Evolutionary conservation across 2,329 filamentous ascomycete genomes (phyloP), one percentile per base, ranked within the genome.

Genomic region (Cytospora chrysosperma): DNA sequence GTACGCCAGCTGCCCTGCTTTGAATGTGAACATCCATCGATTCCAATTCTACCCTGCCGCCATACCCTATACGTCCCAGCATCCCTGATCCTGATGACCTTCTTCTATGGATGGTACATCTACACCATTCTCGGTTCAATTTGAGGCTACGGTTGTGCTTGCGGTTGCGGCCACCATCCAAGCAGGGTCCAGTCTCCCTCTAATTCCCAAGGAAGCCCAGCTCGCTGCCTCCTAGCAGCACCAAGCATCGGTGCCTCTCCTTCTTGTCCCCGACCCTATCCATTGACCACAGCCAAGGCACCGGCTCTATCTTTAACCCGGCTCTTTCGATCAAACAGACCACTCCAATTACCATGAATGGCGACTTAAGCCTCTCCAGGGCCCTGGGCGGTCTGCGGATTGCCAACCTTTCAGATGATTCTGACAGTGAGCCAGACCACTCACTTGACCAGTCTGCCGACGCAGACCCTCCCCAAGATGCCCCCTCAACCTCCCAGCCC

Each of bases 381-480:
- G 92, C 92, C 73, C 85, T 98, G 73, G 95, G 95, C 73, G 94
- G 94, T 72, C 82, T 99, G 77, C 92, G 94, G 76, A 98, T 99
- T 76, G 94, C 95, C 72, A 99, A 98, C 77, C 94, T 66, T 17
- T 66, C 94, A 61, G 93, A 97, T 79, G 88, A 95, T 78, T 83
- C 85, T 68, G 76, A 74, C 49, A 59, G 49, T 28, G 64, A 66
- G 52, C 72, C 73, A 43, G 74, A 70, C 64, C 68, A 74, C 61
- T 69, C 75, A 34, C 70, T 67, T 61, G 72, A 76, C 51, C 56
- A 65, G 57, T 68, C 70, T 51, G 64, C 71, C 63, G 76, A 77
- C 59, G 67, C 73, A 67, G 73, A 73, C 58, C 67, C 51, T 66
- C 68, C 47, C 67, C 60, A 50, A 61, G 67, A 28, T 69, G 70